Evolutionary conservation across 805 yeast species (phyloP), one percentile per base, ranked within the genome.

Genomic region (Ogataea henricii): DNA sequence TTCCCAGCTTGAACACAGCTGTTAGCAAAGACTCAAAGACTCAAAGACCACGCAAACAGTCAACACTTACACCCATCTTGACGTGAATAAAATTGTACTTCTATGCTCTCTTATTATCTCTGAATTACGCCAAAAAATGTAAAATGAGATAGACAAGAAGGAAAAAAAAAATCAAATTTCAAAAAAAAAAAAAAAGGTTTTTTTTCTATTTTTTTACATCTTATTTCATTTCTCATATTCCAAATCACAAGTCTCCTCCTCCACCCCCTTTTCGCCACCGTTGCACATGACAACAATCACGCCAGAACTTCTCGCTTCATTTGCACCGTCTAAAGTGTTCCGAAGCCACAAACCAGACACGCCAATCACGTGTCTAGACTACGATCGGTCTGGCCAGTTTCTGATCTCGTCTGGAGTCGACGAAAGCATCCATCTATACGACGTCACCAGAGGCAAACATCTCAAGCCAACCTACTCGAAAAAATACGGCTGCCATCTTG

Each of bases 401-500:
- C 71, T 88, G 27, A 67, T 94, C 27, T 77, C 95, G 1, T 73
- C 94, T 0, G 89, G 96, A 3, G 81, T 83, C 6, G 95, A 88
- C 67, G 92, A 89, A 61, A 74, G 87, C 21, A 82, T 94, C 58
- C 95, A 89, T 59, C 69, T 94, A 16, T 92, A 89, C 64, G 96
- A 92, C 67, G 71, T 78, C 16, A 69, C 78, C 27, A 76, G 77
- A 50, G 97, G 97, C 5, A 73, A 77, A 45, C 86, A 82, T 52
- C 58, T 76, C 37, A 87, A 84, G 57, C 80, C 89, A 3, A 77
- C 88, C 7, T 84, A 80, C 49, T 84, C 94, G 23, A 91, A 90
- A 68, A 94, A 94, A 62, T 94, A 94, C 58, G 99, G 99, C 1
- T 87, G 90, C 48, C 90, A 89, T 60, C 68, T 88, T 32, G 97